Conservation (phyloP, 192 early-diverging fungal genomes). For the Gaertneriomyces sp. region DNA sequence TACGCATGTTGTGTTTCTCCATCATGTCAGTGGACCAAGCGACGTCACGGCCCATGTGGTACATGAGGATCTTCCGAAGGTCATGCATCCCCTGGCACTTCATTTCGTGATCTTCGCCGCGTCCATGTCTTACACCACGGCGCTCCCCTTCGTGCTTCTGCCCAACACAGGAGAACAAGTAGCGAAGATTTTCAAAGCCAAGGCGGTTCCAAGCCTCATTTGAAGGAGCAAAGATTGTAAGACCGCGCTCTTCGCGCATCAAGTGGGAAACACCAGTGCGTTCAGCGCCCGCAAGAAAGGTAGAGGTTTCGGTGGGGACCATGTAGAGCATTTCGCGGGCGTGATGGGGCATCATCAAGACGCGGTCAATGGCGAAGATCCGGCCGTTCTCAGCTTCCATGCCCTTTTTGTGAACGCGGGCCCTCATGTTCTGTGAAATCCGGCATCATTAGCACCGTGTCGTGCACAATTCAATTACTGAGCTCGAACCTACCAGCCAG, state of each 20-base stretch:
- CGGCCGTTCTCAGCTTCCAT: conserved; percentile 35
- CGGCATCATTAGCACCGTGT: background rate
- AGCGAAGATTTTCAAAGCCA: conserved; percentile 30
- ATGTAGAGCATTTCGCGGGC: conserved; percentile 14
- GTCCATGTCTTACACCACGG: too few species aligned
- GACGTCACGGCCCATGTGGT: conserved; percentile 28
- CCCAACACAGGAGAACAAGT: conserved; percentile 29
- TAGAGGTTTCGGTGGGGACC: conserved; percentile 34
- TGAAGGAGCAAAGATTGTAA: conserved; percentile 32
- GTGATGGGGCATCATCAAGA: conserved; percentile 23
- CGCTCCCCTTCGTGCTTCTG: conserved; percentile 4
- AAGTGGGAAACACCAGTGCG: conserved; percentile 16
- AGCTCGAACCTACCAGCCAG: conserved; percentile 17
- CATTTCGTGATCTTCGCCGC: background rate
- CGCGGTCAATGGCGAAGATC: conserved; percentile 30
- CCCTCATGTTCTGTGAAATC: conserved; percentile 30
- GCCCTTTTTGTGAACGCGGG: conserved; percentile 16
- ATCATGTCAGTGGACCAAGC: conserved; percentile 37
- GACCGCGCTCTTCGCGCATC: conserved; percentile 13
- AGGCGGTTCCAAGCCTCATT: conserved; percentile 37
- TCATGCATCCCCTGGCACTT: conserved; percentile 22
- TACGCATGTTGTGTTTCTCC: conserved; percentile 18
- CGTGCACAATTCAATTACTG: too few species aligned
- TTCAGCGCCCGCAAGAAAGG: conserved; percentile 15
- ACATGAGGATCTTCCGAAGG: conserved; percentile 37